Conservation (phyloP, 306 rosid species). For the Cucurbita pepo region DNA sequence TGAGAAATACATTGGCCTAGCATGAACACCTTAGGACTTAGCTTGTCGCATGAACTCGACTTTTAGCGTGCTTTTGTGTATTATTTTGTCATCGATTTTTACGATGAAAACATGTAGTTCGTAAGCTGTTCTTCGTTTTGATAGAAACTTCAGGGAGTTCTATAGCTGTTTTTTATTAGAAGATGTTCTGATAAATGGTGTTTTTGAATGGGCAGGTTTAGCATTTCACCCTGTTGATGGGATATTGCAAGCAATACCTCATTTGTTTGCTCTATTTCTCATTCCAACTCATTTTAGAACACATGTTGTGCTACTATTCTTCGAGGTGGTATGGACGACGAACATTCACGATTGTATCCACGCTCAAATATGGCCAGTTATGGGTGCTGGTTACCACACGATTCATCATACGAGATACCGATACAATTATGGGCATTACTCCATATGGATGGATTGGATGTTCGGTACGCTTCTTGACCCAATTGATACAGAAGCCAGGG, state of each 20-base stretch:
- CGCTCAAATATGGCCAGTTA: conserved; percentile 66
- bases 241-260: conserved; percentile 82
- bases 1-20: background rate
- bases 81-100: background rate
- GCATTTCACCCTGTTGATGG: conserved; percentile 95
- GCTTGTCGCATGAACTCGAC: background rate
- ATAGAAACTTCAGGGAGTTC: background rate
- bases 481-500: conserved; percentile 30
- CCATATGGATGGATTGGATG: conserved; percentile 97
- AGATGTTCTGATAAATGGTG: background rate
- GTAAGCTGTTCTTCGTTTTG: background rate
- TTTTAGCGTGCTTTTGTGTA: background rate
- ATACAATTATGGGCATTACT: conserved; percentile 83
- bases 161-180: background rate
- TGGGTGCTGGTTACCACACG: conserved; percentile 99
- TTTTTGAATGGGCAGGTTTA: conserved; percentile 47
- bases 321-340: conserved; percentile 77
- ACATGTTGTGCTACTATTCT: conserved; percentile 46
- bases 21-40: background rate
- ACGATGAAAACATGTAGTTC: background rate
- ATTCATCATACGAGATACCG: conserved; percentile 89
- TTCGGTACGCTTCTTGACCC: conserved; percentile 84
- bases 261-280: conserved; percentile 39
- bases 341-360: conserved; percentile 87
- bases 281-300: conserved; percentile 63